These are phyloP conservation scores for Coemansia asiatica DNA, from an alignment of 192 early-diverging fungal species.

Conservation along the genomic window DNA sequence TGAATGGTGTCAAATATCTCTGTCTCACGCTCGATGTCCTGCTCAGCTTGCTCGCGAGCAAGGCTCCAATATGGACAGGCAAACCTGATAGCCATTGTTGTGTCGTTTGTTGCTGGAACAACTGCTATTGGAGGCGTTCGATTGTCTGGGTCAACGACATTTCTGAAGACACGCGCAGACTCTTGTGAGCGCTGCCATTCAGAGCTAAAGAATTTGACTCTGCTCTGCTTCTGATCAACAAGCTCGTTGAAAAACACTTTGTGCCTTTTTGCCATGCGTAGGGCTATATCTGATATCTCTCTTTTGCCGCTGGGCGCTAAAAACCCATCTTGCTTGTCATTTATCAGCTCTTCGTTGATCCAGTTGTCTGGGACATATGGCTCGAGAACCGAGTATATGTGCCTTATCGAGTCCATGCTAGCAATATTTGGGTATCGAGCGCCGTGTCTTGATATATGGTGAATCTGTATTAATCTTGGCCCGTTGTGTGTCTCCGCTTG, in stretches of 20 bases:
- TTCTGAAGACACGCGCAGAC: conserved; percentile 28
- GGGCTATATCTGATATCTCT: conserved; percentile 19
- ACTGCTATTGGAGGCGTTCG: conserved; percentile 17
- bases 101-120: conserved; percentile 28
- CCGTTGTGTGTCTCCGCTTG: conserved; percentile 19
- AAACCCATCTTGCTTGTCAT: conserved; percentile 4
- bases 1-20: conserved; percentile 27
- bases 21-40: background rate
- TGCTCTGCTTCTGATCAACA: background rate
- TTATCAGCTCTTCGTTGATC: conserved; percentile 24
- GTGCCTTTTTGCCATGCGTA: conserved; percentile 15
- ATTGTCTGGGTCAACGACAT: conserved; percentile 17
- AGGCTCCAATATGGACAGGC: conserved; percentile 32
- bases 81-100: conserved; percentile 26
- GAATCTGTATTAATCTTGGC: conserved; percentile 31
- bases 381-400: conserved; percentile 10
- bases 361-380: conserved; percentile 23
- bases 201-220: conserved; percentile 32
- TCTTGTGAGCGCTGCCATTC: conserved; percentile 28
- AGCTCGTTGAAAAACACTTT: conserved; percentile 1
- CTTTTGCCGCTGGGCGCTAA: conserved; percentile 16
- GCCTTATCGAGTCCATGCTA: conserved; percentile 17
- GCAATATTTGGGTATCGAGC: conserved; percentile 27
- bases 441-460: conserved; percentile 38
- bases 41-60: background rate